phyloP scores from a whole-genome alignment of 805 yeast genomes.

The Ogataea saltuana region DNA sequence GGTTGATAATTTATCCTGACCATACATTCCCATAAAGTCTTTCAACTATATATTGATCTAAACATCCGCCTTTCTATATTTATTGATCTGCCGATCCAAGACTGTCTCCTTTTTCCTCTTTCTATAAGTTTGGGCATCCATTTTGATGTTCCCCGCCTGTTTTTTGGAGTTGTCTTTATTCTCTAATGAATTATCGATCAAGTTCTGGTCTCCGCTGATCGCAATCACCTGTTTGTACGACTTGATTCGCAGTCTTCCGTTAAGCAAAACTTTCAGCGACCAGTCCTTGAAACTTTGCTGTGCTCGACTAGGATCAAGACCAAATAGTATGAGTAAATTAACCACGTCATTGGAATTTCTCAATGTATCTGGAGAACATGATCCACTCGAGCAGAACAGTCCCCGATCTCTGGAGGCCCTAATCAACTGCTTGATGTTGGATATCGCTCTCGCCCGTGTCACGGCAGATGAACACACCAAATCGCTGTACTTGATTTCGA shows the following conservation, averaged over 20 bases:
- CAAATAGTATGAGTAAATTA: slow-evolving; percentile 65
- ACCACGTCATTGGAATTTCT: slow-evolving; percentile 69
- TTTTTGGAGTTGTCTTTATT: slow-evolving; percentile 16
- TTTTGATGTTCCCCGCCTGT: slow-evolving; percentile 17
- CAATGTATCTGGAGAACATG: slow-evolving; percentile 42
- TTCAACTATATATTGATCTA: slow-evolving; percentile 1
- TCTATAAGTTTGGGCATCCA: slow-evolving; percentile 21
- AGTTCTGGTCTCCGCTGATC: slow-evolving; percentile 49
- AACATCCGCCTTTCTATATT: slow-evolving; percentile 2
- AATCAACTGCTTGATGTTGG: slow-evolving; percentile 70
- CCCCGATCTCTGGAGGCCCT: slow-evolving; percentile 84
- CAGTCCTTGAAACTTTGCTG: slow-evolving; percentile 56
- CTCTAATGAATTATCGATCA: slow-evolving; percentile 31
- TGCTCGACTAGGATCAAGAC: slow-evolving; percentile 65
- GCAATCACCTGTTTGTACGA: slow-evolving; percentile 76
- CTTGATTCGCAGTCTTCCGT: slow-evolving; percentile 70
- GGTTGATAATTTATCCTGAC: too few relatives aligned
- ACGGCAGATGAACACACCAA: slow-evolving; percentile 39
- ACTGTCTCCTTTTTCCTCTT: slow-evolving; percentile 20
- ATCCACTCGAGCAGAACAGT: slow-evolving; percentile 76
- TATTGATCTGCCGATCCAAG: slow-evolving; percentile 9
- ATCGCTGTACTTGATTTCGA: slow-evolving; percentile 73
- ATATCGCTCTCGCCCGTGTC: slow-evolving; percentile 59
- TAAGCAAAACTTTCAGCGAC: slow-evolving; percentile 65
- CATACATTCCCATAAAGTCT: too few relatives aligned